Evolutionary conservation across 164 flowering plant species (phyloP).

Genomic region (Hamamelis virginiana): DNA sequence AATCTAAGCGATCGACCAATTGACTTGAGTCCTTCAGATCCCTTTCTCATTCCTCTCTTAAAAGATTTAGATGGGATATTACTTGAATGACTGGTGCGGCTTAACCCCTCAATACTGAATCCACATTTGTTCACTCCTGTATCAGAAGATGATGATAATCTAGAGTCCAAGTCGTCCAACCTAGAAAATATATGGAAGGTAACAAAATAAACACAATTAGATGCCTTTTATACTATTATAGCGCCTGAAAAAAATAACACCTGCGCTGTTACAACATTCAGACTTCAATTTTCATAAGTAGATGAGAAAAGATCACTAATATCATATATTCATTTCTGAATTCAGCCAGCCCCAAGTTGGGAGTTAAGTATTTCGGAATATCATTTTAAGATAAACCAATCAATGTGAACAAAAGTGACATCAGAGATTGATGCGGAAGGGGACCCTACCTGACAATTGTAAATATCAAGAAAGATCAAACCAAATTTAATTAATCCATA

Average conservation of each 20-base stretch:
- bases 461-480: too few relatives aligned
- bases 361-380: too few relatives aligned
- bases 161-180: constrained; percentile 85
- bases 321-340: too few relatives aligned
- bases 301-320: neutral
- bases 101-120: constrained; percentile 57
- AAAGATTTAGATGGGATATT: constrained; percentile 58
- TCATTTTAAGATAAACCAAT: too few relatives aligned
- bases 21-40: constrained; percentile 89
- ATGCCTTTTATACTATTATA: neutral
- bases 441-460: too few relatives aligned
- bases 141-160: constrained; percentile 58
- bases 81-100: constrained; percentile 34
- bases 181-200: constrained; percentile 30
- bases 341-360: too few relatives aligned
- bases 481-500: too few relatives aligned
- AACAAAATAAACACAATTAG: constrained; percentile 13
- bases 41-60: constrained; percentile 70
- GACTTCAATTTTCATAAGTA: neutral
- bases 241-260: too few relatives aligned
- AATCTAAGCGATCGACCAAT: constrained; percentile 80
- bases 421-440: too few relatives aligned
- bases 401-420: too few relatives aligned
- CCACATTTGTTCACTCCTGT: constrained; percentile 58
- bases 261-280: too few relatives aligned